phyloP scores from a whole-genome alignment of 768 basidiomycete species.

The Postia placenta region DNA sequence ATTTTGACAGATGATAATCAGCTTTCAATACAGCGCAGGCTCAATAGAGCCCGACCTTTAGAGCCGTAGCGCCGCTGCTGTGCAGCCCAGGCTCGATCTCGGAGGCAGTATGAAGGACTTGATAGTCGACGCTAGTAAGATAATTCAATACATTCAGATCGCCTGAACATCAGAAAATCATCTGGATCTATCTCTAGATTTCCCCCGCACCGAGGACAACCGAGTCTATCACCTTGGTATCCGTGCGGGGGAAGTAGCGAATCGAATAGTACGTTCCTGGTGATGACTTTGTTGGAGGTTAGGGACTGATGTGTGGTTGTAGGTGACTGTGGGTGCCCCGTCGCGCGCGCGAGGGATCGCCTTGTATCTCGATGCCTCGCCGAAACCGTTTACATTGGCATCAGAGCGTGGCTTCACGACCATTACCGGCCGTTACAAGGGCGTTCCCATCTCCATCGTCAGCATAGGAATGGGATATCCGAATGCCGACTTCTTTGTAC shows the following conservation, averaged over 20 bases:
- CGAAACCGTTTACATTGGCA: constrained; percentile 52
- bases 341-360: constrained; percentile 60
- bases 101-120: constrained; percentile 50
- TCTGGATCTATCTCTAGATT: constrained; percentile 42
- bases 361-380: constrained; percentile 51
- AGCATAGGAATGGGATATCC: constrained; percentile 82
- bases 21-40: too few relatives aligned
- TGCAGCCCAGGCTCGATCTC: too few relatives aligned
- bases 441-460: constrained; percentile 61
- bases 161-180: not conserved
- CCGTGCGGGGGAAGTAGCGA: constrained; percentile 71
- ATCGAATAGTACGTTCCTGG: constrained; percentile 54
- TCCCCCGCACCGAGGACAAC: constrained; percentile 65
- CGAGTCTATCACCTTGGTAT: constrained; percentile 80
- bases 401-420: constrained; percentile 70
- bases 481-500: constrained; percentile 82
- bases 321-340: constrained; percentile 74
- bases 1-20: too few relatives aligned
- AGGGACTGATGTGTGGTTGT: not conserved
- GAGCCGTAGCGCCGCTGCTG: too few relatives aligned
- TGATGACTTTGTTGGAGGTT: not conserved
- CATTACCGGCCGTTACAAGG: constrained; percentile 36
- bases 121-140: constrained; percentile 57
- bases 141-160: not conserved
- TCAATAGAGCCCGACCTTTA: too few relatives aligned